A percentile compares a stretch with the other conserved stretches of the same genome.
phyloP scores from a whole-genome alignment of 305 asterid species.

The Andrographis paniculata region DNA sequence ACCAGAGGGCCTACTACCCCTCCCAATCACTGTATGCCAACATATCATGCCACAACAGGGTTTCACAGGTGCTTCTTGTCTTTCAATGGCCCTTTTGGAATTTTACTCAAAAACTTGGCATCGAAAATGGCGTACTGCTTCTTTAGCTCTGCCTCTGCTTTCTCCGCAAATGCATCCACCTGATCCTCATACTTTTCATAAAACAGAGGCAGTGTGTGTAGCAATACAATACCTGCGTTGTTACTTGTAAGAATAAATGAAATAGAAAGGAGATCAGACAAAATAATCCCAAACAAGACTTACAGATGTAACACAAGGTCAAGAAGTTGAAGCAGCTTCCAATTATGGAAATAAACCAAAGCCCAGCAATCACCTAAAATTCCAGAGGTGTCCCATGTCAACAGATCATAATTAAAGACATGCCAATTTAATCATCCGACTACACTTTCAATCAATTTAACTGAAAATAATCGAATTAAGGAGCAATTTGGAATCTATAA shows the following conservation, averaged over 20 bases:
- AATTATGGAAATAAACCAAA: constrained; percentile 46
- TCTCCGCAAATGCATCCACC: constrained; percentile 48
- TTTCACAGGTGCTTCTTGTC: constrained; percentile 32
- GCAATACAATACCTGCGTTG: constrained; percentile 32
- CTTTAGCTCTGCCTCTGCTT: constrained; percentile 43
- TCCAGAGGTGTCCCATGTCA: not conserved
- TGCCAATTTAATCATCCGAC: not conserved
- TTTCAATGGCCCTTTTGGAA: constrained; percentile 33
- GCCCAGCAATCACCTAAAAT: constrained; percentile 46
- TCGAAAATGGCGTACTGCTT: constrained; percentile 36
- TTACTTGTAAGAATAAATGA: no score
- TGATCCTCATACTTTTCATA: constrained; percentile 38
- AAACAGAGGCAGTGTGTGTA: constrained; percentile 40
- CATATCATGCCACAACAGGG: not conserved
- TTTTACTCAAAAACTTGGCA: constrained; percentile 35
- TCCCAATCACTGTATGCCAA: not conserved
- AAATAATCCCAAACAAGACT: constrained; percentile 14
- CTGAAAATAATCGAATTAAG: no score
- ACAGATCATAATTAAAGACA: not conserved
- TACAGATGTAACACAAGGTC: constrained; percentile 45
- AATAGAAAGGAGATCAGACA: constrained; percentile 7
- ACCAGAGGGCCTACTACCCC: constrained; percentile 12
- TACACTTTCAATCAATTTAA: no score
- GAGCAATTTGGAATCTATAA: no score
- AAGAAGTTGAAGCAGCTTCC: constrained; percentile 51